Evolutionary conservation across 2,329 filamentous ascomycete genomes (phyloP).

Genomic region (Penicillium sp.): DNA sequence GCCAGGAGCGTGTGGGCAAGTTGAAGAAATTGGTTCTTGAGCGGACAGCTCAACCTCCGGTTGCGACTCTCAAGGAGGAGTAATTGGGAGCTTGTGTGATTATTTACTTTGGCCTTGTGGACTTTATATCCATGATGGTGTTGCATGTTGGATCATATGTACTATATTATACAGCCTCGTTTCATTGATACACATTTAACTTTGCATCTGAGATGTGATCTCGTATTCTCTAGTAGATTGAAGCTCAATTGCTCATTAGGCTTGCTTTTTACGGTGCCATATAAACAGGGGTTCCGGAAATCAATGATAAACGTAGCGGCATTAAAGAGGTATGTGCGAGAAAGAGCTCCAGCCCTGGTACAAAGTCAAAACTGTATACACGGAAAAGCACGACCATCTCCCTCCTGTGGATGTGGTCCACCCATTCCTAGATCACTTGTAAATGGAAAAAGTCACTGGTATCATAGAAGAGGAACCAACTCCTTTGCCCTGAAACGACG

Average conservation of each 20-base stretch:
- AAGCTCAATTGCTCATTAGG: not conserved
- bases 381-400: conserved; percentile 4
- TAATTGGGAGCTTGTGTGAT: not conserved
- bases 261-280: not conserved
- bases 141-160: conserved; percentile 22
- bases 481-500: conserved; percentile 24
- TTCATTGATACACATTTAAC: conserved; percentile 4
- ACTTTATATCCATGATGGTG: conserved; percentile 12
- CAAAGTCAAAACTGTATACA: conserved; percentile 17
- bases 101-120: conserved; percentile 4
- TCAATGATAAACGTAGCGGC: conserved; percentile 5
- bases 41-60: conserved; percentile 15
- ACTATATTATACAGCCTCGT: conserved; percentile 20
- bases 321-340: conserved; percentile 21
- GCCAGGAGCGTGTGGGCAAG: conserved; percentile 23
- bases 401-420: conserved; percentile 7
- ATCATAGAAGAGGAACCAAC: conserved; percentile 28
- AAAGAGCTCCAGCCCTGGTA: conserved; percentile 2
- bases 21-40: conserved; percentile 28
- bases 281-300: not conserved
- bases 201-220: not conserved
- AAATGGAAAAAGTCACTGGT: conserved; percentile 25
- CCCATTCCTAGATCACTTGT: conserved; percentile 14
- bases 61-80: not conserved
- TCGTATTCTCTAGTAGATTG: not conserved